These are phyloP conservation scores for Alternaria atra DNA, from an alignment of 2,329 filamentous ascomycete genomes.

Conservation along the genomic window DNA sequence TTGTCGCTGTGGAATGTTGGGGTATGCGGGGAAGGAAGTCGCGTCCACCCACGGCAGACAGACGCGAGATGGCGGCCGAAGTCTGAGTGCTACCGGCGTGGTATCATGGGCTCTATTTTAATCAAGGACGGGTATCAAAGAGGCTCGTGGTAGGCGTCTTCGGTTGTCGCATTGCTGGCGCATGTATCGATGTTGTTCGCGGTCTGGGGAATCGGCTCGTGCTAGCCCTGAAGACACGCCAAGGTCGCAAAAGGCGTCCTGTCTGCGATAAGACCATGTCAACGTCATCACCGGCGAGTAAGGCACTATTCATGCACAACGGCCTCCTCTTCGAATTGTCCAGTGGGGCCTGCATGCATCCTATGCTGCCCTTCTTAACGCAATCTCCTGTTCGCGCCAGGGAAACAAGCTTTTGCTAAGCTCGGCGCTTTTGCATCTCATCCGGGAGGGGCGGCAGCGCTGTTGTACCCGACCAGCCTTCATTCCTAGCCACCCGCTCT, in stretches of 20 bases:
- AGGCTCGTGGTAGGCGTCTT: not conserved
- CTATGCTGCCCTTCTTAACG: not conserved
- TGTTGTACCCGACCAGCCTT: constrained; percentile 31
- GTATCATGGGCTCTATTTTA: not conserved
- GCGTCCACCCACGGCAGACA: constrained; percentile 6
- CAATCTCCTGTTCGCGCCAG: constrained; percentile 13
- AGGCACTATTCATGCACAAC: constrained; percentile 4
- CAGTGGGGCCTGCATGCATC: not conserved
- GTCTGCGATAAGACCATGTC: not conserved
- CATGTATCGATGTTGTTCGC: not conserved
- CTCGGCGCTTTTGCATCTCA: constrained; percentile 16
- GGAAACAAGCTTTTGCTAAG: constrained; percentile 39
- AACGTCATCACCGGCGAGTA: constrained; percentile 1
- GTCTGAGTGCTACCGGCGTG: not conserved
- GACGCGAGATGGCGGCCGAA: not conserved
- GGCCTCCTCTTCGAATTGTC: not conserved
- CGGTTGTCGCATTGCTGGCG: constrained; percentile 2
- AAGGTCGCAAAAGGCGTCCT: not conserved
- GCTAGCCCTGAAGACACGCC: not conserved
- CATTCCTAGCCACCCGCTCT: constrained; percentile 12
- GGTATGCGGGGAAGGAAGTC: constrained; percentile 21
- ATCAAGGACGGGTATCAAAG: not conserved
- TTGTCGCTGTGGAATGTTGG: constrained; percentile 10
- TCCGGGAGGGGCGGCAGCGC: constrained; percentile 11
- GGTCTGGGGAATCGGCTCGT: not conserved